Evolutionary conservation across 2,329 filamentous ascomycete genomes (phyloP).

Genomic region (Trichoderma brevicompactum): DNA sequence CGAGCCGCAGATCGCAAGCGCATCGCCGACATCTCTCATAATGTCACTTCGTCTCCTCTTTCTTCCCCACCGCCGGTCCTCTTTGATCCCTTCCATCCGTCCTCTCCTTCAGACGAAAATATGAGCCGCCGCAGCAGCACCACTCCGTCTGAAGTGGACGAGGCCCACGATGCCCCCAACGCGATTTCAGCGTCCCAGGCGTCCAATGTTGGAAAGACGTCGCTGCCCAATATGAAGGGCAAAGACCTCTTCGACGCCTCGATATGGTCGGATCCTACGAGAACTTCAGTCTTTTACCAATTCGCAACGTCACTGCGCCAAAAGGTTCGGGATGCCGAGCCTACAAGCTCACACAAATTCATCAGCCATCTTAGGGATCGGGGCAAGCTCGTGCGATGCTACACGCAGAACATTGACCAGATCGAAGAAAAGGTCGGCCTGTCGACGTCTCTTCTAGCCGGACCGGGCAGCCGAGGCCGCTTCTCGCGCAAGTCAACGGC

Average conservation of each 20-base stretch:
- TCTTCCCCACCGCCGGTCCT: constrained; percentile 60
- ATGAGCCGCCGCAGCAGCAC: constrained; percentile 45
- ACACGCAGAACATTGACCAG: constrained; percentile 77
- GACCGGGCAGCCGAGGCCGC: constrained; percentile 64
- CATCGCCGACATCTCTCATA: constrained; percentile 34
- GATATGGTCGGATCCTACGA: constrained; percentile 69
- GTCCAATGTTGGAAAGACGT: constrained; percentile 41
- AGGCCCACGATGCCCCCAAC: constrained; percentile 48
- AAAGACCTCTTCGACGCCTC: constrained; percentile 72
- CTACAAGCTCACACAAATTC: constrained; percentile 70
- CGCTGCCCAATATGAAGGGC: constrained; percentile 67
- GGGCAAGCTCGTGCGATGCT: constrained; percentile 71
- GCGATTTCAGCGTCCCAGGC: constrained; percentile 46
- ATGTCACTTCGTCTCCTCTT: constrained; percentile 56
- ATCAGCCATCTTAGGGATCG: constrained; percentile 69
- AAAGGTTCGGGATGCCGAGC: constrained; percentile 65
- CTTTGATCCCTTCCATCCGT: constrained; percentile 55
- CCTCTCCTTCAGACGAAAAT: constrained; percentile 44
- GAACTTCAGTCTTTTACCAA: constrained; percentile 72
- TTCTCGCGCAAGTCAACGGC: constrained; percentile 58
- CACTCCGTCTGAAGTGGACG: constrained; percentile 52
- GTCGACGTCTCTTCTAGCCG: constrained; percentile 63
- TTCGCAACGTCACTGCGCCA: constrained; percentile 71
- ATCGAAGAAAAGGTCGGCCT: constrained; percentile 73
- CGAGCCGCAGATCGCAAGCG: constrained; percentile 34